phyloP scores from a whole-genome alignment of 306 rosid genomes.

The Biancaea sappan region DNA sequence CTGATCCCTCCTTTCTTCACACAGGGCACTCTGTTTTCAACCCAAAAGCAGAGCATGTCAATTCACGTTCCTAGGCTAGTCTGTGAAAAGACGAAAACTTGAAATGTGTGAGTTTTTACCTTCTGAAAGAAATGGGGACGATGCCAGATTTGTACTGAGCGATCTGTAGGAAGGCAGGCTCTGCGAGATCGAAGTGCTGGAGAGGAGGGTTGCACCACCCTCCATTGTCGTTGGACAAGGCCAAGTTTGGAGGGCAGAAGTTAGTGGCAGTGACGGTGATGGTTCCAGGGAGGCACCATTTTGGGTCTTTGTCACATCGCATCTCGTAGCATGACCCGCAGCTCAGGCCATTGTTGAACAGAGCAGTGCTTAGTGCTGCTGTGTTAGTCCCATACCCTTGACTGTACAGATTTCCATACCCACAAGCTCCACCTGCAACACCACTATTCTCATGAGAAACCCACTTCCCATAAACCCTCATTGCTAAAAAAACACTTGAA shows the following conservation, averaged over 20 bases:
- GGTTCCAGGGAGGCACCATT: conserved; percentile 52
- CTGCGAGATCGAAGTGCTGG: conserved; percentile 53
- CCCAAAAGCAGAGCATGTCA: background rate
- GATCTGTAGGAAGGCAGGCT: conserved; percentile 52
- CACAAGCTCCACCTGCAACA: conserved; percentile 54
- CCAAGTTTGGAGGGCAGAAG: conserved; percentile 46
- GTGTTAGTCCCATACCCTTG: conserved; percentile 55
- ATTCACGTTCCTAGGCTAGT: background rate
- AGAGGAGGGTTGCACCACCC: conserved; percentile 60
- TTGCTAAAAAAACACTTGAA: too few species aligned
- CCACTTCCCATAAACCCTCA: background rate
- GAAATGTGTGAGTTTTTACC: conserved; percentile 14
- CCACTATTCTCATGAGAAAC: background rate
- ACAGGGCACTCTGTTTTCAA: conserved; percentile 50
- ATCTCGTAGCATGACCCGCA: conserved; percentile 55
- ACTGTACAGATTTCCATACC: conserved; percentile 51
- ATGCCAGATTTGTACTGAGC: conserved; percentile 53
- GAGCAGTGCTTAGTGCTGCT: conserved; percentile 51
- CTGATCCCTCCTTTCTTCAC: conserved; percentile 50
- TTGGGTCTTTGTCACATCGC: conserved; percentile 49
- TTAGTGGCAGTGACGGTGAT: conserved; percentile 51
- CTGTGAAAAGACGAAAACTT: background rate
- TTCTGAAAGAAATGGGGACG: conserved; percentile 49
- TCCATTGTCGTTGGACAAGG: conserved; percentile 29
- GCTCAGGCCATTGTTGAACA: conserved; percentile 51